phyloP scores from a whole-genome alignment of 495 filamentous ascomycete genomes.

The Neurospora terricola region DNA sequence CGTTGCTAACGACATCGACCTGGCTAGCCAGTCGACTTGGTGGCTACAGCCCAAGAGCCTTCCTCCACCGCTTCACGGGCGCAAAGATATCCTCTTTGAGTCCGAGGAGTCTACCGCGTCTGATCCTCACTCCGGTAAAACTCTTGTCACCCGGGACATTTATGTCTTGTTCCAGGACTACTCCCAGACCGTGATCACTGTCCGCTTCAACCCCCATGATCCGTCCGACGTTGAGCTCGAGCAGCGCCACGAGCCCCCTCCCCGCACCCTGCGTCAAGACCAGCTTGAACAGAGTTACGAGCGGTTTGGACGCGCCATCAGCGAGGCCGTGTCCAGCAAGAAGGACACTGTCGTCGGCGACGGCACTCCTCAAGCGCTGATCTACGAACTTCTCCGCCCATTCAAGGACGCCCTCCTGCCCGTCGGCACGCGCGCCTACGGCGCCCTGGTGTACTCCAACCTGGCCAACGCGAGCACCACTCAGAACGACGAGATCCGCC shows the following conservation, averaged over 20 bases:
- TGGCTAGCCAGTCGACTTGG: constrained; percentile 64
- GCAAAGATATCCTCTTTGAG: constrained; percentile 76
- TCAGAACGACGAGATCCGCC: constrained; percentile 87
- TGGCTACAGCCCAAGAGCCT: constrained; percentile 68
- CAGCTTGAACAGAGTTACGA: constrained; percentile 79
- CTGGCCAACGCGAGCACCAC: constrained; percentile 84
- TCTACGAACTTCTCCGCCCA: constrained; percentile 67
- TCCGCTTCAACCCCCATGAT: constrained; percentile 67
- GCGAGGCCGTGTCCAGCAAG: constrained; percentile 52
- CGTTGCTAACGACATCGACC: constrained; percentile 80
- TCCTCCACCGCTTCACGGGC: constrained; percentile 71
- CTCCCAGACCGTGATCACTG: constrained; percentile 83
- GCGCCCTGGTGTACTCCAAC: constrained; percentile 86
- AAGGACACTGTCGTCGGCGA: constrained; percentile 77
- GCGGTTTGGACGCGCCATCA: constrained; percentile 64
- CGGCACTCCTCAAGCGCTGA: constrained; percentile 63
- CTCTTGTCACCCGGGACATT: constrained; percentile 63
- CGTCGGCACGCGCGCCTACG: constrained; percentile 78
- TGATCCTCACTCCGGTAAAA: constrained; percentile 53
- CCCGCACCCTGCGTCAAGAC: constrained; percentile 79
- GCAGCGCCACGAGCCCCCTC: constrained; percentile 81
- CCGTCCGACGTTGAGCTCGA: constrained; percentile 61
- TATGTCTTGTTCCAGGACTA: constrained; percentile 90
- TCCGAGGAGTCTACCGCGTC: constrained; percentile 64
- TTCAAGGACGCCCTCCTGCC: constrained; percentile 67